Evolutionary conservation across 2,329 filamentous ascomycete species (phyloP).

Genomic region (Colletotrichum ledebouriae): DNA sequence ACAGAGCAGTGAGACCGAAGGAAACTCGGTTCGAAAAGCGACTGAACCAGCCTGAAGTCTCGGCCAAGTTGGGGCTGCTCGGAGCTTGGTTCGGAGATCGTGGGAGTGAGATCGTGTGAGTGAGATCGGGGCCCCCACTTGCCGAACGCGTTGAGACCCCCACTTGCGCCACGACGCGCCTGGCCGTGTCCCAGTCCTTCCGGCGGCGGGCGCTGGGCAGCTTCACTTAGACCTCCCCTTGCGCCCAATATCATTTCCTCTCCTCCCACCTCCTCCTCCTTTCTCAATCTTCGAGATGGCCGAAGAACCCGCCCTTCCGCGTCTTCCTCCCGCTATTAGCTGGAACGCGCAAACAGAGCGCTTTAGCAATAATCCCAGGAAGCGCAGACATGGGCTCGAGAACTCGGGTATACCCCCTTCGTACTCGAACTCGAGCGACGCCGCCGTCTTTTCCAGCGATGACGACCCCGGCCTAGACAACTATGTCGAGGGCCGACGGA

Average conservation of each 20-base stretch:
- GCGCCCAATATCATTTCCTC: constrained; percentile 9
- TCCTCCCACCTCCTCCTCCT: neutral
- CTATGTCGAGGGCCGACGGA: constrained; percentile 70
- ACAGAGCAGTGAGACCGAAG: neutral
- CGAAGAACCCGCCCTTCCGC: constrained; percentile 59
- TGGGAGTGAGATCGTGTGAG: constrained; percentile 23
- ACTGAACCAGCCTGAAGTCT: neutral
- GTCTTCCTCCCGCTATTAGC: constrained; percentile 52
- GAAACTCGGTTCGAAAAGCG: neutral
- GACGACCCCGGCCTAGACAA: constrained; percentile 77
- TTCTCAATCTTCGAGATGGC: constrained; percentile 47
- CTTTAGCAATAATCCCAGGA: constrained; percentile 56
- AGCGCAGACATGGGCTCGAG: constrained; percentile 53
- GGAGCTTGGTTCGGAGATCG: constrained; percentile 41
- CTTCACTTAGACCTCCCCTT: constrained; percentile 20
- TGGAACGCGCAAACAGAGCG: constrained; percentile 56
- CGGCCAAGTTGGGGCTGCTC: constrained; percentile 15
- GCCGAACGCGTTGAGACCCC: constrained; percentile 30
- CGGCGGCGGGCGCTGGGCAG: constrained; percentile 31
- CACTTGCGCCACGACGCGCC: constrained; percentile 39
- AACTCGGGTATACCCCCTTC: constrained; percentile 48
- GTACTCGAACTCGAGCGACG: constrained; percentile 76
- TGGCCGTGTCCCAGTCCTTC: constrained; percentile 28
- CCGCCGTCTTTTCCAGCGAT: constrained; percentile 79
- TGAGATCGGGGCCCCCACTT: neutral